Conservation (phyloP, 75 land plant genomes). For the Larix kaempferi region DNA sequence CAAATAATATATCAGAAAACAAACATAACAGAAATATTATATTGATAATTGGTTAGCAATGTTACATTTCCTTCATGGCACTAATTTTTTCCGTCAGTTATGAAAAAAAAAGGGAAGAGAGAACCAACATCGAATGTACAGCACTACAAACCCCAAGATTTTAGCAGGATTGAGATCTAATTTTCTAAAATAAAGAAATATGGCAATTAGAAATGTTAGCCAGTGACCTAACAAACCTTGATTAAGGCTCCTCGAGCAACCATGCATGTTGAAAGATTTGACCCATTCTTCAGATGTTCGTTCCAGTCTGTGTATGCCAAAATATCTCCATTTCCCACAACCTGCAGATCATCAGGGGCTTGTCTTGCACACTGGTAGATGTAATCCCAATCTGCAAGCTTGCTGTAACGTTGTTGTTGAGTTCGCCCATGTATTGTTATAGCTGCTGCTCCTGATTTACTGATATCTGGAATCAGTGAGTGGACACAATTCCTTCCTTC, state of each 20-base stretch:
- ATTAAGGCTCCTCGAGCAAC: constrained; percentile 94
- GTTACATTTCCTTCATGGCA: neutral
- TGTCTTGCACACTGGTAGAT: constrained; percentile 61
- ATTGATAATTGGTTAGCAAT: neutral
- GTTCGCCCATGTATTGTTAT: constrained; percentile 93
- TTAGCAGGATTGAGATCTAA: constrained; percentile 1
- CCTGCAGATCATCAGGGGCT: constrained; percentile 64
- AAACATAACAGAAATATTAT: neutral
- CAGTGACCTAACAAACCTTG: constrained; percentile 50
- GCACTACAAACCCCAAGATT: neutral
- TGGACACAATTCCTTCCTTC: constrained; percentile 92
- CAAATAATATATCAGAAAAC: neutral
- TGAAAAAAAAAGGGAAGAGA: neutral
- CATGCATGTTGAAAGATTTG: constrained; percentile 82
- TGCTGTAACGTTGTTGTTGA: constrained; percentile 97
- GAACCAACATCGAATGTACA: neutral
- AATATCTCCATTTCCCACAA: constrained; percentile 94
- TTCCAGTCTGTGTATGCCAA: constrained; percentile 88
- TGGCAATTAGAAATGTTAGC: neutral
- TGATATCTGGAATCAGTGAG: constrained; percentile 67
- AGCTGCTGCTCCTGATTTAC: constrained; percentile 84
- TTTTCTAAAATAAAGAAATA: neutral
- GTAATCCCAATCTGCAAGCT: constrained; percentile 96
- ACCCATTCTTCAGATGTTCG: constrained; percentile 52
- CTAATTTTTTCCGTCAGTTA: neutral